Conservation (phyloP, 345 rosid genomes). For the Combretum micranthum region DNA sequence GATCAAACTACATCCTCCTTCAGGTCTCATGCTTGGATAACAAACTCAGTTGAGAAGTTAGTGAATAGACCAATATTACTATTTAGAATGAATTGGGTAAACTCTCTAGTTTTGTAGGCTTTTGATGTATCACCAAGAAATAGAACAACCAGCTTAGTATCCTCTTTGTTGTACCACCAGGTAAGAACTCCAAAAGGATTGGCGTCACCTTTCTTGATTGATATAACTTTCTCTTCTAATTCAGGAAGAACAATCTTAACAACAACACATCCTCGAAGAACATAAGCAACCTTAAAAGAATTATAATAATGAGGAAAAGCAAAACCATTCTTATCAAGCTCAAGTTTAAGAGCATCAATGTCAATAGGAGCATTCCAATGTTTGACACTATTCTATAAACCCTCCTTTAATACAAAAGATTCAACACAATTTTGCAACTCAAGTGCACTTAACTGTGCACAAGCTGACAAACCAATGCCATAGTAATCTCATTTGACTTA, state of each 20-base stretch:
- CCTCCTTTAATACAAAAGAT: too few relatives aligned
- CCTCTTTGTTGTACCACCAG: constrained; percentile 88
- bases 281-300: constrained; percentile 83
- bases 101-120: constrained; percentile 67
- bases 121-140: constrained; percentile 79
- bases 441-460: too few relatives aligned
- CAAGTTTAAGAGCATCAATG: constrained; percentile 86
- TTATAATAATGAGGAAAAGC: constrained; percentile 87
- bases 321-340: constrained; percentile 70
- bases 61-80: constrained; percentile 75
- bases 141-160: constrained; percentile 63
- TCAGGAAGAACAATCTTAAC: constrained; percentile 86
- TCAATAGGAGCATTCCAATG: too few relatives aligned
- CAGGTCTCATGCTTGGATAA: constrained; percentile 71
- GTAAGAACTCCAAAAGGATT: constrained; percentile 84
- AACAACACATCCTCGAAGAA: constrained; percentile 76
- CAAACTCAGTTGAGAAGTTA: constrained; percentile 72
- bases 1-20: too few relatives aligned
- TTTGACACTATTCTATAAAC: too few relatives aligned
- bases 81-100: constrained; percentile 70
- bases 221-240: constrained; percentile 71
- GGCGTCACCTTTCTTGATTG: constrained; percentile 86
- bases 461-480: too few relatives aligned
- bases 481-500: too few relatives aligned
- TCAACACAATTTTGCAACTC: too few relatives aligned